Evolutionary conservation across 2,329 filamentous ascomycete genomes (phyloP).

Genomic region (Xylaria digitata): DNA sequence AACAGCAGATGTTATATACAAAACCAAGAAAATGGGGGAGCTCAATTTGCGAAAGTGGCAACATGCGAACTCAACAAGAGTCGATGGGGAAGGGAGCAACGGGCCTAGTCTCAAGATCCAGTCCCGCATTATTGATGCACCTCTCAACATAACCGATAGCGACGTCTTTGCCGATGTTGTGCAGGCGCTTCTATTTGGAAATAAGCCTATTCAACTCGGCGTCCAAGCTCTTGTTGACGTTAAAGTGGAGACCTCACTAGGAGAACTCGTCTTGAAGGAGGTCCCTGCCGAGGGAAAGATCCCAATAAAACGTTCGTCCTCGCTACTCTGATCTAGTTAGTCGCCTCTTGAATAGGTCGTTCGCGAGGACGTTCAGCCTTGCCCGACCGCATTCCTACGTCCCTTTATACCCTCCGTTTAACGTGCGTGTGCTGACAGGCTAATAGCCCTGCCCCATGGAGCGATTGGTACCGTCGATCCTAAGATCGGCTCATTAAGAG

Average conservation of each 20-base stretch:
- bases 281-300: slow-evolving; percentile 89
- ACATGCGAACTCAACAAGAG: slow-evolving; percentile 79
- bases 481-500: slow-evolving; percentile 75
- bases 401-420: slow-evolving; percentile 34
- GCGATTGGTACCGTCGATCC: slow-evolving; percentile 64
- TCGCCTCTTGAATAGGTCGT: slow-evolving; percentile 48
- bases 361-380: slow-evolving; percentile 39
- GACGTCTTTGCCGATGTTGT: slow-evolving; percentile 83
- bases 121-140: slow-evolving; percentile 80
- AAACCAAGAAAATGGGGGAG: slow-evolving; percentile 80
- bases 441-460: slow-evolving; percentile 68
- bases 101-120: slow-evolving; percentile 76
- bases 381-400: slow-evolving; percentile 40
- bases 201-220: slow-evolving; percentile 73
- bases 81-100: slow-evolving; percentile 67
- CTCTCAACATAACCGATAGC: slow-evolving; percentile 83
- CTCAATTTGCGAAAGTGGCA: slow-evolving; percentile 87
- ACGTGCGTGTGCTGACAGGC: slow-evolving; percentile 50
- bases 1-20: slow-evolving; percentile 82
- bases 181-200: slow-evolving; percentile 82
- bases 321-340: slow-evolving; percentile 60
- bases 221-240: slow-evolving; percentile 86
- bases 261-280: slow-evolving; percentile 81
- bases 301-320: slow-evolving; percentile 91
- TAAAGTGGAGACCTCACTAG: slow-evolving; percentile 82